These are phyloP conservation scores for Hirschioporus abietinus DNA, from an alignment of 768 basidiomycete species.

Conservation along the genomic window DNA sequence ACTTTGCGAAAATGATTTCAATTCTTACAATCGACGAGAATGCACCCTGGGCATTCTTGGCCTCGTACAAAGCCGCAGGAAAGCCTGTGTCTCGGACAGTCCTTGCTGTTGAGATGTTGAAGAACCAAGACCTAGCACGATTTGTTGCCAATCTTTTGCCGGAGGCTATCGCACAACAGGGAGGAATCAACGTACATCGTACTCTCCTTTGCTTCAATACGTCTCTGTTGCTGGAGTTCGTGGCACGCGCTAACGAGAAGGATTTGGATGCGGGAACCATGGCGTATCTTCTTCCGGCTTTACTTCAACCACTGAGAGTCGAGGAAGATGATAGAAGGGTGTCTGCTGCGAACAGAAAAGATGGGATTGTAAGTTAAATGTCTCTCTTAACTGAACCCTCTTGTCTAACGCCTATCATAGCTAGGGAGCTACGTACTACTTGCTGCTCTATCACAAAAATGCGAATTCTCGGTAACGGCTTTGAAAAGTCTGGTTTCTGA, in stretches of 20 bases:
- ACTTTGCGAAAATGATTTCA: slow-evolving; percentile 89
- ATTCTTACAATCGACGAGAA: slow-evolving; percentile 70
- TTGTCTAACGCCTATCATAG: slow-evolving; percentile 27
- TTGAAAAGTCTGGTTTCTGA: slow-evolving; percentile 51
- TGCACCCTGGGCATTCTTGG: slow-evolving; percentile 62
- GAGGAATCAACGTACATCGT: slow-evolving; percentile 43
- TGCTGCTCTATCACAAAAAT: slow-evolving; percentile 63
- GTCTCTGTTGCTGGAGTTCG: slow-evolving; percentile 72
- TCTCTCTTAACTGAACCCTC: slow-evolving; percentile 1
- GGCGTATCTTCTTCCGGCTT: slow-evolving; percentile 59
- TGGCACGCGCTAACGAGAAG: slow-evolving; percentile 43
- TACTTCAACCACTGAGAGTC: slow-evolving; percentile 50
- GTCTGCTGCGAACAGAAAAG: slow-evolving; percentile 31
- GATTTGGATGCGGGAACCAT: slow-evolving; percentile 59
- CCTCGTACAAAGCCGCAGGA: slow-evolving; percentile 71
- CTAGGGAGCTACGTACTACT: slow-evolving; percentile 73
- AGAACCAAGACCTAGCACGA: slow-evolving; percentile 64
- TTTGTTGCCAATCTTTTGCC: slow-evolving; percentile 67
- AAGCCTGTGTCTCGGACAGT: slow-evolving; percentile 67
- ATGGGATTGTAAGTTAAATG: slow-evolving; percentile 44
- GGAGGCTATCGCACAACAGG: slow-evolving; percentile 31
- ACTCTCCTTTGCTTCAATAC: slow-evolving; percentile 80
- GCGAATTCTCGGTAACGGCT: slow-evolving; percentile 51
- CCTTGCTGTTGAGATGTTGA: slow-evolving; percentile 73
- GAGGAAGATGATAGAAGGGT: slow-evolving; percentile 13